These are phyloP conservation scores for Trichothecium roseum DNA, from an alignment of 2,329 filamentous ascomycete species.

Conservation along the genomic window DNA sequence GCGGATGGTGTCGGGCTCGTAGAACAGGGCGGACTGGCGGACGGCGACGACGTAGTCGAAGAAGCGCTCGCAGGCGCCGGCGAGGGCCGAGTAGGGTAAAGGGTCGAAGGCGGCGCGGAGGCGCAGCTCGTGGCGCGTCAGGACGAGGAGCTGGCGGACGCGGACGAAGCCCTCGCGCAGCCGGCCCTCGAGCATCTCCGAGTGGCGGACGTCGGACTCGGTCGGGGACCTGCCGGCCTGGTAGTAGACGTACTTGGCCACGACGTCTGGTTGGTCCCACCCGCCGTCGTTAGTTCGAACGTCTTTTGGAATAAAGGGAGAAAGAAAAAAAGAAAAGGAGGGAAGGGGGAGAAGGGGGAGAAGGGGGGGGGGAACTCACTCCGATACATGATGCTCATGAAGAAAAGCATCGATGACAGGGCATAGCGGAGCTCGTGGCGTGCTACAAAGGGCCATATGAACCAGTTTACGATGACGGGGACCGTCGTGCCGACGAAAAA, in stretches of 20 bases:
- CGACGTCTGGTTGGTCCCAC: too few species aligned
- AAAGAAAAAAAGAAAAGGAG: too few species aligned
- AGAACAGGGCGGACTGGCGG: constrained; percentile 46
- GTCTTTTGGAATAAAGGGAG: too few species aligned
- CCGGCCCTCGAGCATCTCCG: constrained; percentile 47
- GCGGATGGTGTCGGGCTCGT: constrained; percentile 41
- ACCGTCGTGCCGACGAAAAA: constrained; percentile 43
- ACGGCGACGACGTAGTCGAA: constrained; percentile 49
- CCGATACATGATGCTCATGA: constrained; percentile 46
- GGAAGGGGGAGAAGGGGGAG: too few species aligned
- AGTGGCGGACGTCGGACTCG: constrained; percentile 36
- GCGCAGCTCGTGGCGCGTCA: constrained; percentile 49
- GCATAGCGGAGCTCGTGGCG: constrained; percentile 47
- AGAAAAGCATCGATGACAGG: constrained; percentile 45
- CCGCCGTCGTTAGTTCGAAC: too few species aligned
- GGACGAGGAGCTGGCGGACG: constrained; percentile 42
- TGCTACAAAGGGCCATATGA: constrained; percentile 51
- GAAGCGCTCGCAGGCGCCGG: constrained; percentile 45
- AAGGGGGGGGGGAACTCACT: constrained; percentile 18
- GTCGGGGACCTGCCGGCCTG: constrained; percentile 41
- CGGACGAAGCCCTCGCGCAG: constrained; percentile 50
- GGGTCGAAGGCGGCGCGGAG: constrained; percentile 47
- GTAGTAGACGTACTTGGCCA: constrained; percentile 50
- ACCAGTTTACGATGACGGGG: constrained; percentile 46
- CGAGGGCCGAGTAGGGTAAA: constrained; percentile 43